These are phyloP conservation scores for Yueomyces sp. DNA, from an alignment of 1,139 yeast species.

Conservation along the genomic window DNA sequence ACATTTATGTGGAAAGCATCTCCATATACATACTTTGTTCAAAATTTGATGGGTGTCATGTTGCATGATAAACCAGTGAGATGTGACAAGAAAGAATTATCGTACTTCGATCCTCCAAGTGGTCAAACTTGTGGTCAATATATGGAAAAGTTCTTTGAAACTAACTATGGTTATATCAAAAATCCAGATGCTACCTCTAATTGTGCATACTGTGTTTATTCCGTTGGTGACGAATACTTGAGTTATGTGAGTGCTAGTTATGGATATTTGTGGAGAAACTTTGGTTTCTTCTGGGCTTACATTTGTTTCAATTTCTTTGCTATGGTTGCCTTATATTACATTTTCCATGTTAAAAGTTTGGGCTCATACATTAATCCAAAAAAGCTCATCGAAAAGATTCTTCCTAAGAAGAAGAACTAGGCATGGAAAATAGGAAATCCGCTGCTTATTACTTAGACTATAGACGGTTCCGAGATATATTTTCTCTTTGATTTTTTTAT, in stretches of 20 bases:
- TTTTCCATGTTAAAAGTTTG: conserved; percentile 20
- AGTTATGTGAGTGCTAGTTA: conserved; percentile 32
- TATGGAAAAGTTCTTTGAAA: conserved; percentile 26
- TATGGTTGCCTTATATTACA: conserved; percentile 32
- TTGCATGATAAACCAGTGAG: conserved; percentile 43
- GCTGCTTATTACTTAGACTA: not conserved
- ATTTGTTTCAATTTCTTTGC: conserved; percentile 40
- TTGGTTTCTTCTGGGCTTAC: conserved; percentile 49
- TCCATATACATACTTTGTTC: conserved; percentile 58
- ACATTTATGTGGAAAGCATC: conserved; percentile 61
- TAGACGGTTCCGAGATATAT: too few species aligned
- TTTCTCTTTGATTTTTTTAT: too few species aligned
- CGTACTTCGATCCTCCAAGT: conserved; percentile 41
- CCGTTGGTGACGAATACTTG: conserved; percentile 43
- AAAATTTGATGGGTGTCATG: conserved; percentile 39
- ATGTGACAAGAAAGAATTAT: conserved; percentile 41
- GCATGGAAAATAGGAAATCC: not conserved
- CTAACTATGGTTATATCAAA: conserved; percentile 36
- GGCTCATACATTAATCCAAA: conserved; percentile 3
- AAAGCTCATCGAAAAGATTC: conserved; percentile 1
- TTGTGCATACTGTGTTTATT: conserved; percentile 49
- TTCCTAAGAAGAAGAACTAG: conserved; percentile 3
- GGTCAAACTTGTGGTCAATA: conserved; percentile 50
- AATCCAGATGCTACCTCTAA: conserved; percentile 39
- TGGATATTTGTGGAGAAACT: conserved; percentile 49